A percentile compares a stretch with the other conserved stretches of the same genome.
phyloP scores from a whole-genome alignment of 108 stramenopile species.

The Skeletonema grethae region DNA sequence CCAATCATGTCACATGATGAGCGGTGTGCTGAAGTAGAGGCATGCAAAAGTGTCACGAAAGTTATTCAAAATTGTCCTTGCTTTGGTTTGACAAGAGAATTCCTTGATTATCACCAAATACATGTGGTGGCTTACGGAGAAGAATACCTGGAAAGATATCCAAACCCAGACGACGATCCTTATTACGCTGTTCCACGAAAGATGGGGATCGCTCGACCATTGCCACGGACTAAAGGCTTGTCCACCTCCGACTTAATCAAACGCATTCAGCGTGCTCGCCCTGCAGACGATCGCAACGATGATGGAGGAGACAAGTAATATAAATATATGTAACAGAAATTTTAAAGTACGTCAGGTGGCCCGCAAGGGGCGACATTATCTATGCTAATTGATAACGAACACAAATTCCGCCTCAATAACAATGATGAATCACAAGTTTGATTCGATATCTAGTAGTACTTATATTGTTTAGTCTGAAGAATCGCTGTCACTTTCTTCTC shows the following conservation, averaged over 20 bases:
- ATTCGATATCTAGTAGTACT: background rate
- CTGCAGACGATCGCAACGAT: constrained; percentile 67
- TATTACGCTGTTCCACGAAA: constrained; percentile 79
- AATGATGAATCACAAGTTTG: background rate
- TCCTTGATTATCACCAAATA: constrained; percentile 89
- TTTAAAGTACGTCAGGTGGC: too few species aligned
- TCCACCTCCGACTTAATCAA: constrained; percentile 86
- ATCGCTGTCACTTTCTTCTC: constrained; percentile 29
- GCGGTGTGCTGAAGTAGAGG: constrained; percentile 91
- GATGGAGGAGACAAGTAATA: constrained; percentile 26
- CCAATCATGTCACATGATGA: constrained; percentile 88
- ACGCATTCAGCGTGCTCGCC: constrained; percentile 70
- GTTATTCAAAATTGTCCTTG: constrained; percentile 90
- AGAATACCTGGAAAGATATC: constrained; percentile 87
- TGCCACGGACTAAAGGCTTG: constrained; percentile 79
- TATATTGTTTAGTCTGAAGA: constrained; percentile 39
- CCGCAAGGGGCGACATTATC: too few species aligned
- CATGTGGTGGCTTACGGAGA: constrained; percentile 89
- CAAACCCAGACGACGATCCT: constrained; percentile 87
- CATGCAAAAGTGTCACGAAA: constrained; percentile 90
- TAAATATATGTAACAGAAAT: background rate
- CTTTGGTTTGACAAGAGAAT: constrained; percentile 84
- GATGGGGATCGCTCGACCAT: constrained; percentile 82
- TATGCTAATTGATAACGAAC: too few species aligned
- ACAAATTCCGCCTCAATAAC: too few species aligned